A percentile compares a stretch with the other conserved stretches of the same genome.
Evolutionary conservation across 2,329 filamentous ascomycete genomes (phyloP).

Genomic region (Claviceps pusilla): DNA sequence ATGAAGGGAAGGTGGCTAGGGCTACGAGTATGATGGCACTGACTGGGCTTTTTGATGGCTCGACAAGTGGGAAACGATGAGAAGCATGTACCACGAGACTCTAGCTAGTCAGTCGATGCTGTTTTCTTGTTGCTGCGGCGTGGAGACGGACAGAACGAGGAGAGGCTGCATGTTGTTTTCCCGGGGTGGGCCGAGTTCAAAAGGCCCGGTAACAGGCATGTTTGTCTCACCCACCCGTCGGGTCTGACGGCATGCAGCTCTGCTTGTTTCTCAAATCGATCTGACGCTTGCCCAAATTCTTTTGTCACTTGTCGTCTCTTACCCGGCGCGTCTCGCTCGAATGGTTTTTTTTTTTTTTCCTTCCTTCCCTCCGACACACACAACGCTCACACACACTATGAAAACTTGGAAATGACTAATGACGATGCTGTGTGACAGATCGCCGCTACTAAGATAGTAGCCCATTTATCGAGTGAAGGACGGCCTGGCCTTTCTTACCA

Average conservation of each 20-base stretch:
- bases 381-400: background rate
- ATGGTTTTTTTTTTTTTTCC: no score
- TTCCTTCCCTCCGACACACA: no score
- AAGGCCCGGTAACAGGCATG: background rate
- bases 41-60: background rate
- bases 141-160: background rate
- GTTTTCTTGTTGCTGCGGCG: background rate
- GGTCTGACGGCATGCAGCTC: background rate
- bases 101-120: background rate
- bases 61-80: background rate
- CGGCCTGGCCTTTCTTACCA: no score
- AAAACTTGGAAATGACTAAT: conserved; percentile 4
- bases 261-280: background rate
- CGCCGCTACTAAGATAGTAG: conserved; percentile 8
- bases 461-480: background rate
- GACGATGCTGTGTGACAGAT: conserved; percentile 8
- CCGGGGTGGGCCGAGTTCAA: background rate
- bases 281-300: background rate
- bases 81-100: background rate
- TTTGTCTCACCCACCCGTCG: background rate
- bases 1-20: background rate
- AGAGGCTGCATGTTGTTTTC: background rate
- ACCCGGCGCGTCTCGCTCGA: no score
- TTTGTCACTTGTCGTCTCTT: background rate
- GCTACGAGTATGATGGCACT: background rate